Evolutionary conservation across 768 basidiomycete genomes (phyloP).

Genomic region (Amyloporia xantha): DNA sequence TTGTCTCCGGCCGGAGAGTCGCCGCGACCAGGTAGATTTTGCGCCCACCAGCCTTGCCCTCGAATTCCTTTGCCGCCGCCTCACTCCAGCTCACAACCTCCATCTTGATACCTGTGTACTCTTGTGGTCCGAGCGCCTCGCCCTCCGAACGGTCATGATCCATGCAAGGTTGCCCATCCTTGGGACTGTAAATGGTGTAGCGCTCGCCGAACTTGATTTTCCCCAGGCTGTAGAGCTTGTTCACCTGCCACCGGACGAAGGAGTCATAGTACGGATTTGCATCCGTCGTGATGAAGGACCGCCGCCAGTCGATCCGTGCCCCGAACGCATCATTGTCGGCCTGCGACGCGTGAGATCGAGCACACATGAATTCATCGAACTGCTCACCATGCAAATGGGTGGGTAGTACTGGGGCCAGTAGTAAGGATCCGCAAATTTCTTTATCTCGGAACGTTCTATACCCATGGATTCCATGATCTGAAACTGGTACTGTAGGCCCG

Average conservation of each 20-base stretch:
- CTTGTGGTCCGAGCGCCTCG: slow-evolving; percentile 91
- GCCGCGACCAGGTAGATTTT: slow-evolving; percentile 93
- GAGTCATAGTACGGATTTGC: slow-evolving; percentile 96
- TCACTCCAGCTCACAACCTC: slow-evolving; percentile 82
- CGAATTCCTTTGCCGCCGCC: slow-evolving; percentile 56
- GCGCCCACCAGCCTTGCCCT: slow-evolving; percentile 63
- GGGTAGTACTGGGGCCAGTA: slow-evolving; percentile 95
- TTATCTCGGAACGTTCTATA: slow-evolving; percentile 83
- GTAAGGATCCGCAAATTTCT: slow-evolving; percentile 92
- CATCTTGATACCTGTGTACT: slow-evolving; percentile 95
- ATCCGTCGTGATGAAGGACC: slow-evolving; percentile 89
- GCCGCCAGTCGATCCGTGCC: slow-evolving; percentile 96
- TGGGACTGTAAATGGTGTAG: slow-evolving; percentile 97
- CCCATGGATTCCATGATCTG: slow-evolving; percentile 97
- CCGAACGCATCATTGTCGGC: slow-evolving; percentile 80
- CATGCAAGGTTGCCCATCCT: slow-evolving; percentile 99
- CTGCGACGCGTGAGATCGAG: slow-evolving; percentile 22
- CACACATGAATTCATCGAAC: background rate
- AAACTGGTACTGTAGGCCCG: slow-evolving; percentile 94
- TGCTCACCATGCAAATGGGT: slow-evolving; percentile 77
- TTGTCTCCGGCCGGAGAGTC: slow-evolving; percentile 93
- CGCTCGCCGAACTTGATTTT: slow-evolving; percentile 98
- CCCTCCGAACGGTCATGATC: slow-evolving; percentile 97
- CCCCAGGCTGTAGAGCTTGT: slow-evolving; percentile 77
- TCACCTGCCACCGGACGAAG: slow-evolving; percentile 98